Base-by-base conservation (phyloP, 2,329 filamentous ascomycete species). In the Verticillium albo-atrum region DNA sequence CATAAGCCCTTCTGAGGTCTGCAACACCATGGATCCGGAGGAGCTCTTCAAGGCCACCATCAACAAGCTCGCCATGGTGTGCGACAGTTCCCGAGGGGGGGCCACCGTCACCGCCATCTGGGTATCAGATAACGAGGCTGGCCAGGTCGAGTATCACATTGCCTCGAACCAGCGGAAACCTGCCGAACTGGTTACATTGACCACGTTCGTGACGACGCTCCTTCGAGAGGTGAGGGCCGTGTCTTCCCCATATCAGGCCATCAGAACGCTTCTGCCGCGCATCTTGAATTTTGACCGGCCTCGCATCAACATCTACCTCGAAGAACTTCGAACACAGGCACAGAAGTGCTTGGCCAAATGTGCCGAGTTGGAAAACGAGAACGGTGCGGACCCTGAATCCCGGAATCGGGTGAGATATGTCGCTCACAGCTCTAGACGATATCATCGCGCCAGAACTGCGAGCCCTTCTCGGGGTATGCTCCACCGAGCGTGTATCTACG, bases 21-120 rank as follows among this genome's bases (percentile, higher is more conserved):
- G 30, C 30, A 32, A 32, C 32, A 60, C 12, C 62, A 56, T 0
- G 32, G 62, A 6, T n/a, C 59, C 2, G 60, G 62, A 71, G n/a
- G 56, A 68, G 15, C 54, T 53, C 2, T 70, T 71, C 6, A 64
- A 68, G 2, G 58, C 27, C 2, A 75, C 71, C 20, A 63, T 74
- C 1, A 67, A 74, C 50, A 69, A 66, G 7, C 59, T 75, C 2
- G 70, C 70, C 0, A 66, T 66, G 23, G 61, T 72, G 5, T 74
- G 73, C 55, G 72, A 75, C 42, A 68, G 58, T 2, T 26, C 54
- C 9, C 68, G 62, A 15, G 61, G 67, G 1, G 73, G 72, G 2
- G 60, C 26, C 1, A 74, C 70, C 0, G 70, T 75, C 4, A 70
- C 73, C 0, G 65, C 71, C 0, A 51, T 73, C n/a, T 28, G 28